Conservation (phyloP, 225 moss, liverwort and hornwort species). For the Sphagnum contortum region DNA sequence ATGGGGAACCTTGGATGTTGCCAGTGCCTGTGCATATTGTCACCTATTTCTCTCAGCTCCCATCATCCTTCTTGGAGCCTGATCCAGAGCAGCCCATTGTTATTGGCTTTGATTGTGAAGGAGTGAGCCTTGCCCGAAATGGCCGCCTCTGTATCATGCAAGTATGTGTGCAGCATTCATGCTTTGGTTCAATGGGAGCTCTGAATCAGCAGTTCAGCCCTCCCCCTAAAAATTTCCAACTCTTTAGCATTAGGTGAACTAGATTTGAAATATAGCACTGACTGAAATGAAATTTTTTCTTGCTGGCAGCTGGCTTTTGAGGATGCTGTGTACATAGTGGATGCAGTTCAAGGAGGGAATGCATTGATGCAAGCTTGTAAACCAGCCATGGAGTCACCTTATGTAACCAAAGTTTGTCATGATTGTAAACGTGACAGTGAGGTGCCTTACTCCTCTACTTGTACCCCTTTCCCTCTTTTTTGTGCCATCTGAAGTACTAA, state of each 20-base stretch:
- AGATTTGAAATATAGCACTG: background rate
- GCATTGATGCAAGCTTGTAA: slow-evolving; percentile 70
- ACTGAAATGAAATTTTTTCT: background rate
- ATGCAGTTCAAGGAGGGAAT: slow-evolving; percentile 60
- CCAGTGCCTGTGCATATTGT: slow-evolving; percentile 58
- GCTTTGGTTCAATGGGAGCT: background rate
- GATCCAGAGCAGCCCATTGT: slow-evolving; percentile 34
- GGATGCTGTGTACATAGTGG: slow-evolving; percentile 66
- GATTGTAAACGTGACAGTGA: slow-evolving; percentile 89
- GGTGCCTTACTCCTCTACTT: slow-evolving; percentile 18
- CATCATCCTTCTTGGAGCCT: slow-evolving; percentile 46
- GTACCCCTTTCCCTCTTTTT: background rate
- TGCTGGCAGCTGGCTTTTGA: slow-evolving; percentile 54
- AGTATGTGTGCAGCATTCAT: slow-evolving; percentile 20
- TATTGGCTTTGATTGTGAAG: slow-evolving; percentile 79
- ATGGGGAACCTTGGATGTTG: slow-evolving; percentile 20
- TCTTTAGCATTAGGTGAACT: too few relatives aligned
- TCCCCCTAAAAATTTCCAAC: too few relatives aligned
- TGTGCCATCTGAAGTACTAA: too few relatives aligned
- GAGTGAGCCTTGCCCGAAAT: slow-evolving; percentile 62
- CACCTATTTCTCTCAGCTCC: slow-evolving; percentile 44
- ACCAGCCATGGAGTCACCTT: slow-evolving; percentile 58
- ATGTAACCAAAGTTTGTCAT: slow-evolving; percentile 67
- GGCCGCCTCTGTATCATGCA: slow-evolving; percentile 87
- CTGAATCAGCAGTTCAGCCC: background rate